Conservation (phyloP, 192 early-diverging fungal species). For the Spizellomyces sp. region DNA sequence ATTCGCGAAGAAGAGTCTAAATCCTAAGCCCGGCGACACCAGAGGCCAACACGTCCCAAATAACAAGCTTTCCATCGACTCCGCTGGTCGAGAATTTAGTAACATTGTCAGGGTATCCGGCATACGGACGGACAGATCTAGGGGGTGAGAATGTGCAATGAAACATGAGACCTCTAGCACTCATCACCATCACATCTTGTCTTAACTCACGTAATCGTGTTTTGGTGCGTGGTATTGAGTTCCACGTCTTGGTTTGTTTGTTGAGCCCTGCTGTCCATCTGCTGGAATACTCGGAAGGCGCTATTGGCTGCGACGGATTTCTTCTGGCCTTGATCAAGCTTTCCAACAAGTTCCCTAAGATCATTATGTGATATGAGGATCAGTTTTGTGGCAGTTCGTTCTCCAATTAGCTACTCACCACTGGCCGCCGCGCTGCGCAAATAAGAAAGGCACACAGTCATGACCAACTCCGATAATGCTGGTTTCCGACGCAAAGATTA, state of each 20-base stretch:
- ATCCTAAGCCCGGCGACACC: slow-evolving; percentile 20
- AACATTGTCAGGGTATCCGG: slow-evolving; percentile 53
- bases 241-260: slow-evolving; percentile 62
- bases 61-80: slow-evolving; percentile 81
- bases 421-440: slow-evolving; percentile 53
- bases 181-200: not conserved
- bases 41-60: slow-evolving; percentile 60
- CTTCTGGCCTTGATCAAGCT: slow-evolving; percentile 81
- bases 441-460: slow-evolving; percentile 90
- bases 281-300: slow-evolving; percentile 81
- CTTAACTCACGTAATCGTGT: slow-evolving; percentile 82
- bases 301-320: slow-evolving; percentile 60
- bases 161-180: not conserved
- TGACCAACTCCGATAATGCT: slow-evolving; percentile 87
- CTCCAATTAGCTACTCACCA: slow-evolving; percentile 51
- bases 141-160: not conserved
- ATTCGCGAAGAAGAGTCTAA: not conserved
- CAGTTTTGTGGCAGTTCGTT: not conserved
- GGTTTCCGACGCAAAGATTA: slow-evolving; percentile 76
- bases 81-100: slow-evolving; percentile 77
- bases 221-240: slow-evolving; percentile 88
- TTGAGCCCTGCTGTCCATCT: slow-evolving; percentile 88
- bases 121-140: slow-evolving; percentile 58
- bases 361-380: not conserved
- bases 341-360: slow-evolving; percentile 53